Percentiles rank a stretch among this genome's conserved stretches.
Evolutionary conservation across 768 basidiomycete species (phyloP).

Genomic region (Suillus subaureus): DNA sequence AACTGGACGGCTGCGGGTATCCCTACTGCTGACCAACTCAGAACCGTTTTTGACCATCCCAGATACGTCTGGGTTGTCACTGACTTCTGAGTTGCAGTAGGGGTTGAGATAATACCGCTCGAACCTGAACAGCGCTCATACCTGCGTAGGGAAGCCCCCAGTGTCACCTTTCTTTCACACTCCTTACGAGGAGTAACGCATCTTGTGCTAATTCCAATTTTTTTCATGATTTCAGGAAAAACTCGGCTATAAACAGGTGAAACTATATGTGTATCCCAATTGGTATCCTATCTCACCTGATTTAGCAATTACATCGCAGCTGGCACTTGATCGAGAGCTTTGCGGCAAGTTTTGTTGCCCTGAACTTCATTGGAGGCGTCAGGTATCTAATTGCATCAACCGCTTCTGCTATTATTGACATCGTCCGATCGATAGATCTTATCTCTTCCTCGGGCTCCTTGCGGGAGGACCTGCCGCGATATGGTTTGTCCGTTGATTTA

Average conservation of each 20-base stretch:
- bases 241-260: constrained; percentile 81
- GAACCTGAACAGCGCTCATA: constrained; percentile 98
- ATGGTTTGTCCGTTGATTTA: constrained; percentile 49
- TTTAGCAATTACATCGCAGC: constrained; percentile 80
- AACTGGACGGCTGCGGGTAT: constrained; percentile 92
- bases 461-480: constrained; percentile 88
- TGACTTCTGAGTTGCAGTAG: constrained; percentile 37
- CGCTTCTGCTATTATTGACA: background rate
- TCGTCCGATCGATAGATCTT: constrained; percentile 52
- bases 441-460: constrained; percentile 77
- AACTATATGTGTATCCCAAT: background rate
- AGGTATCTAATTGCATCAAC: constrained; percentile 46
- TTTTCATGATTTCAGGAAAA: constrained; percentile 50
- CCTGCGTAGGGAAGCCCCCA: constrained; percentile 98
- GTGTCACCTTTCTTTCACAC: constrained; percentile 54
- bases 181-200: constrained; percentile 39
- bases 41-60: constrained; percentile 21
- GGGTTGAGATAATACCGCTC: constrained; percentile 97
- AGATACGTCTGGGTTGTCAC: constrained; percentile 19
- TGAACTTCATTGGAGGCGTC: constrained; percentile 89
- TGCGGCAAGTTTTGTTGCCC: constrained; percentile 84
- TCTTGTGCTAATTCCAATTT: constrained; percentile 50
- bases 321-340: constrained; percentile 87
- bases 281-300: constrained; percentile 8
- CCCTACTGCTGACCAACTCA: constrained; percentile 45